Conservation (phyloP, 106 monocot genomes). For the Acorus calamus region DNA sequence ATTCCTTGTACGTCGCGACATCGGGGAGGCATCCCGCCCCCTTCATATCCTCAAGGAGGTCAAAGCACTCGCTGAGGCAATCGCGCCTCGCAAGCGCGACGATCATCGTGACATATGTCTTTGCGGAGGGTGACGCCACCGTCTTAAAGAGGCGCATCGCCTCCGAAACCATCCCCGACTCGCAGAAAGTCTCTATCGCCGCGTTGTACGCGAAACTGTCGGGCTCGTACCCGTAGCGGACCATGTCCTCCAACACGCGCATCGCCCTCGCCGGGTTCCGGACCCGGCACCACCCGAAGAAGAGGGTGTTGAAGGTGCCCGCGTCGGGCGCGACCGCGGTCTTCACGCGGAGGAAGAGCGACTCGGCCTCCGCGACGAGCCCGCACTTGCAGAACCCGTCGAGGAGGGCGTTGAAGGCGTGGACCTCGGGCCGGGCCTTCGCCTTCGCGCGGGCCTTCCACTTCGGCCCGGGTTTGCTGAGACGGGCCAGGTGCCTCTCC, state of each 20-base stretch:
- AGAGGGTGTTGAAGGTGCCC: constrained; percentile 73
- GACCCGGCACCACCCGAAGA: constrained; percentile 96
- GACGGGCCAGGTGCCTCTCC: constrained; percentile 65
- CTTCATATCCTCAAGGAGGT: constrained; percentile 75
- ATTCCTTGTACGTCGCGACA: constrained; percentile 79
- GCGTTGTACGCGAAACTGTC: constrained; percentile 89
- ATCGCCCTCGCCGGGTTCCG: constrained; percentile 68
- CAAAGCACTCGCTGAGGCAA: constrained; percentile 66
- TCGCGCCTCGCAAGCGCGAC: constrained; percentile 64
- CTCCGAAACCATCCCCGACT: constrained; percentile 57
- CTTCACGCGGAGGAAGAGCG: constrained; percentile 58
- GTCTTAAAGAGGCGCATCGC: constrained; percentile 84
- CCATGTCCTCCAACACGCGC: constrained; percentile 88
- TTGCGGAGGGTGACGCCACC: constrained; percentile 82
- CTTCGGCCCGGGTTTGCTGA: constrained; percentile 54
- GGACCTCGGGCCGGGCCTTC: constrained; percentile 55
- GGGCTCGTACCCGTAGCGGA: constrained; percentile 44
- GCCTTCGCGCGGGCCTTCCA: constrained; percentile 50
- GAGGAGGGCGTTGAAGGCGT: constrained; percentile 74
- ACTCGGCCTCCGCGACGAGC: constrained; percentile 54
- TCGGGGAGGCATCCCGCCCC: constrained; percentile 77
- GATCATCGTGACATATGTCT: constrained; percentile 74
- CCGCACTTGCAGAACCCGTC: constrained; percentile 86
- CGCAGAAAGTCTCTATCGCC: constrained; percentile 77
- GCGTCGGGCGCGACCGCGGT: constrained; percentile 51